Evolutionary conservation across 225 moss, liverwort and hornwort species (phyloP).

Genomic region (Neckera pumila): DNA sequence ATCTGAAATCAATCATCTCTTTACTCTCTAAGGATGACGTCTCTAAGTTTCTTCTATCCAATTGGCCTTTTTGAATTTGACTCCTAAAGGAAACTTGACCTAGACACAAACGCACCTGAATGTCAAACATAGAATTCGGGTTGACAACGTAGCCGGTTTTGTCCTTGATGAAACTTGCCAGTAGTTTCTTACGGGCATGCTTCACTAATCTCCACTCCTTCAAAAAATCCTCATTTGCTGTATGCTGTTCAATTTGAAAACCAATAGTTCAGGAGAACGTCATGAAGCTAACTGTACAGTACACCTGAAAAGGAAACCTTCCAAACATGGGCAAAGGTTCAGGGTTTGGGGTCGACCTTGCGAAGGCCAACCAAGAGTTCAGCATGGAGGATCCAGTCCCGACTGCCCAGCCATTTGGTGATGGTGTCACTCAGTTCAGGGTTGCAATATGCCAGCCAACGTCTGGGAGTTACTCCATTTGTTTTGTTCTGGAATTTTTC

Average conservation of each 20-base stretch:
- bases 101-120: constrained; percentile 49
- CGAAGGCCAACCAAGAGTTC: constrained; percentile 63
- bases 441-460: constrained; percentile 83
- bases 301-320: not conserved
- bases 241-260: constrained; percentile 32
- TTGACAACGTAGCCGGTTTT: constrained; percentile 70
- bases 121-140: constrained; percentile 75
- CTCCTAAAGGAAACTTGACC: not conserved
- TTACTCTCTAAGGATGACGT: not conserved
- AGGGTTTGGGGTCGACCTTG: constrained; percentile 22
- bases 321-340: not conserved
- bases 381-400: constrained; percentile 76
- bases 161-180: constrained; percentile 66
- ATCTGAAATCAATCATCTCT: constrained; percentile 33
- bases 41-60: not conserved
- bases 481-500: constrained; percentile 94
- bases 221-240: constrained; percentile 49
- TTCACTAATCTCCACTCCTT: constrained; percentile 79
- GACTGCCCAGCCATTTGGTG: constrained; percentile 82
- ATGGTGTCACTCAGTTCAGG: constrained; percentile 78
- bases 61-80: not conserved
- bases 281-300: not conserved
- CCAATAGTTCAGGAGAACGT: not conserved
- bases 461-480: constrained; percentile 91
- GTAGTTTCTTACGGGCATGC: constrained; percentile 48